Evolutionary conservation across 176 grass and related monocot genomes (phyloP), one percentile per base, ranked within the genome.

Genomic region (Triticum dicoccoides): DNA sequence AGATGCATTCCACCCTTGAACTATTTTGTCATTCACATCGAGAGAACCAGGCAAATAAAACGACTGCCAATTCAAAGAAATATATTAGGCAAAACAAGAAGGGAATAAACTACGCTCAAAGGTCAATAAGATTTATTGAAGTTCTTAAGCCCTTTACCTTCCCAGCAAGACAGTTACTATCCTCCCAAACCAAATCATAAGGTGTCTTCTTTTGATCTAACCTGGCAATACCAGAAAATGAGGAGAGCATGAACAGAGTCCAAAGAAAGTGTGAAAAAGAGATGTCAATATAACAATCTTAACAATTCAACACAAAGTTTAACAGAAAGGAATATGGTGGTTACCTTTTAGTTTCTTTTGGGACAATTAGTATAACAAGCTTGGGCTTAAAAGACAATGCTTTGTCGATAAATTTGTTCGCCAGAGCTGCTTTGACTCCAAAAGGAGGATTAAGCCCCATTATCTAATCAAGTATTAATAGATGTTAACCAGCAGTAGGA

Each of bases 361-460:
- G 97, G 82, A 99, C 97, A 92, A 99, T 94, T 77, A 99, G 89
- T 86, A 99, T 80, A 88, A 99, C 6, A 24, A 99, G 92, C 83
- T 99, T 99, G 47, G 97, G 97, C 51, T 91, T 91, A 54, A 99
- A 99, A 12, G 74, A 81, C 47, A 96, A 69, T 21, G 94, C 94
- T 62, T 96, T 92, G 89, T 96, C 89, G n/a, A 99, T 99, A 87
- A 99, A 99, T 81, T 94, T 99, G 85, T 99, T 96, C 0, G 97
- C 97, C 75, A 99, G 94, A 56, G 84, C 9, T 89, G 88, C 94
- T 92, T 96, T 99, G 32, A 91, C 88, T 80, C 97, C 94, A 94
- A 96, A 99, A 80, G 97, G 97, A 58, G 97, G 97, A 94, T 99
- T 99, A 64, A 99, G 87, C 21, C 97, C 97, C 94, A 96, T 96